Conservation (phyloP, 1,139 yeast genomes). For the Debaryomyces udenii region DNA sequence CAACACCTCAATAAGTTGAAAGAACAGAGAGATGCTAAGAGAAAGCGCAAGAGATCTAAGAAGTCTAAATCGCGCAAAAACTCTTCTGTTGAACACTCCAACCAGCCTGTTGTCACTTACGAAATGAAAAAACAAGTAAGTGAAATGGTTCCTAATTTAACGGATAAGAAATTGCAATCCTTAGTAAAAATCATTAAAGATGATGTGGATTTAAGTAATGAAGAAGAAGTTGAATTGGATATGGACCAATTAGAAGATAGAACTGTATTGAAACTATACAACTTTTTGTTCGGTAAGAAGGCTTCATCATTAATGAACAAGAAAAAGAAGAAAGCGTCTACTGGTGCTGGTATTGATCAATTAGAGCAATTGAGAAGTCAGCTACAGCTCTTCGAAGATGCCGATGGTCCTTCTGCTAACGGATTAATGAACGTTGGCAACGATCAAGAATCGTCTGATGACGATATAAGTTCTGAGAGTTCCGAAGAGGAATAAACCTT, state of each 20-base stretch:
- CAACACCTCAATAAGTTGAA: conserved; percentile 62
- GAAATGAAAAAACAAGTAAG: conserved; percentile 96
- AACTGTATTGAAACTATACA: conserved; percentile 81
- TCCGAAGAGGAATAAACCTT: conserved; percentile 61
- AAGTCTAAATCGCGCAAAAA: conserved; percentile 24
- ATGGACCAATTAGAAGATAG: conserved; percentile 90
- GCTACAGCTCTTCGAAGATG: conserved; percentile 73
- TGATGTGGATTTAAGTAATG: conserved; percentile 76
- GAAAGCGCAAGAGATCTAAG: conserved; percentile 53
- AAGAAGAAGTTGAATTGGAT: conserved; percentile 88
- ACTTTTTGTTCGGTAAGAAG: conserved; percentile 68
- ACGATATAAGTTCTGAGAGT: conserved; percentile 54
- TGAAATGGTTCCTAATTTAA: conserved; percentile 76
- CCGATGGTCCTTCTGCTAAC: conserved; percentile 27
- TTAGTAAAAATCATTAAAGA: conserved; percentile 86
- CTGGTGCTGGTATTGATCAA: conserved; percentile 74
- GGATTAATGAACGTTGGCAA: conserved; percentile 33
- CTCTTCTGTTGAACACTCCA: conserved; percentile 14
- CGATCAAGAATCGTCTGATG: conserved; percentile 50
- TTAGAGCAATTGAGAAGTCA: conserved; percentile 84
- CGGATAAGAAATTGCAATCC: conserved; percentile 81
- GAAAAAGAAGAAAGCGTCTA: conserved; percentile 59
- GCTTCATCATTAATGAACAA: conserved; percentile 40
- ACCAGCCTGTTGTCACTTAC: conserved; percentile 64
- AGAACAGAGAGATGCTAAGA: conserved; percentile 46